Evolutionary conservation across 495 filamentous ascomycete genomes (phyloP), one percentile per base, ranked within the genome.

Genomic region (Penicillium cosmopolitanum): DNA sequence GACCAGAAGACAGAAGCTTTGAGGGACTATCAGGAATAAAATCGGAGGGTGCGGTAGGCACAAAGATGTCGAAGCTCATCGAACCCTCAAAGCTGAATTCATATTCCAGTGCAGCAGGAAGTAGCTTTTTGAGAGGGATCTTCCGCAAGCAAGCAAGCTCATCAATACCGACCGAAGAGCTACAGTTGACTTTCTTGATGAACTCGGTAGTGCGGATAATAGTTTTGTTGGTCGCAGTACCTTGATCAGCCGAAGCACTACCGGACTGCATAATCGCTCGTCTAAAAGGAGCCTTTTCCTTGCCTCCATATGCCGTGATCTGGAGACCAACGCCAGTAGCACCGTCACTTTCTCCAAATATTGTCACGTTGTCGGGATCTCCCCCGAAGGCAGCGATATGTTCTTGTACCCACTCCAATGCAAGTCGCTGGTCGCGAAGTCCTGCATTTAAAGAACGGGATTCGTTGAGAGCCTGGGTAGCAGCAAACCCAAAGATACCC

Each of bases 291-390:
- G 31, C 47, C 44, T 50, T 55, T 3, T 47, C 11, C 0, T 42
- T 34, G 12, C 56, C 61, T 18, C 56, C 61, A 21, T 58, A 63
- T 1, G 61, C 61, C 0, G 61, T 63, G 31, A 63, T 58, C 40
- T 63, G 61, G 19, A 58, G 47, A 19, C 56, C 56, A 36, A 63
- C 46, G 8, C 56, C 56, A n/a, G 56, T 56, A 13, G 46, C 56
- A 6, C 56, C 61, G 12, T 56, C 61, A 50, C 47, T 56, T 42
- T 64, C 61, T 16, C 61, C 61, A 28, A 64, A 59, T 31, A 60
- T 60, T 15, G 56, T 64, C 13, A 64, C 61, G 50, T 64, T 64
- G 10, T 60, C 56, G 7, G 61, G 61, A 28, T 64, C 61, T 21
- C 61, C 61, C 21, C 61, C 61, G n/a, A 64, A 64, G 35, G 56